Conservation (phyloP, 495 filamentous ascomycete species). For the Aspergillus carlsbadensis region DNA sequence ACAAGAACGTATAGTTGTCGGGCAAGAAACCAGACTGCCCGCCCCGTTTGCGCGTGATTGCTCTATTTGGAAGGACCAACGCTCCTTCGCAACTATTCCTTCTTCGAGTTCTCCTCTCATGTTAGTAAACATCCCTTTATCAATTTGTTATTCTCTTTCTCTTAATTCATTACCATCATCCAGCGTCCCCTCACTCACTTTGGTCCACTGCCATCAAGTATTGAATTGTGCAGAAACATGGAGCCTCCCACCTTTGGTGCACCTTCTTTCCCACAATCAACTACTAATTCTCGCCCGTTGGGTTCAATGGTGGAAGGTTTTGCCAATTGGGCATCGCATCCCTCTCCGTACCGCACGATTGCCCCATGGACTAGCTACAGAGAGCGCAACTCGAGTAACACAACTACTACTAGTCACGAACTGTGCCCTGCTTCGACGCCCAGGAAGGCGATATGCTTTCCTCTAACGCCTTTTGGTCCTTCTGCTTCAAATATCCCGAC, state of each 20-base stretch:
- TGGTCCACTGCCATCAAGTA: too few relatives aligned
- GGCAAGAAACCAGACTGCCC: too few relatives aligned
- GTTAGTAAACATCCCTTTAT: neutral
- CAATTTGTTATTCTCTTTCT: neutral
- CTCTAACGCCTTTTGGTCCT: too few relatives aligned
- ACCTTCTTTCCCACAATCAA: neutral
- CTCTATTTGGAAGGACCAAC: constrained; percentile 1
- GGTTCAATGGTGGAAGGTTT: neutral
- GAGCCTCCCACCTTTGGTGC: neutral
- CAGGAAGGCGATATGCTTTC: too few relatives aligned
- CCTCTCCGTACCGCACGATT: neutral
- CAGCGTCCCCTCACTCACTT: too few relatives aligned
- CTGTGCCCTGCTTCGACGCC: too few relatives aligned
- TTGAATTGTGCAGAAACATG: neutral
- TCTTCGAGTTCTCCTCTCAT: neutral
- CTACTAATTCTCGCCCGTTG: neutral
- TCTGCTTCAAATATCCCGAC: too few relatives aligned
- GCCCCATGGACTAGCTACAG: constrained; percentile 3
- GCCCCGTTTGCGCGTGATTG: neutral
- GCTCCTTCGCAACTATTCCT: neutral
- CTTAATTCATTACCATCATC: neutral
- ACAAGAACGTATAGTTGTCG: too few relatives aligned
- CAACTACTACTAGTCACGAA: too few relatives aligned
- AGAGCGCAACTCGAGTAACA: too few relatives aligned
- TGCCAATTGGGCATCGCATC: neutral